These are phyloP conservation scores for Mycena vitilis DNA, from an alignment of 768 basidiomycete genomes.

Conservation along the genomic window DNA sequence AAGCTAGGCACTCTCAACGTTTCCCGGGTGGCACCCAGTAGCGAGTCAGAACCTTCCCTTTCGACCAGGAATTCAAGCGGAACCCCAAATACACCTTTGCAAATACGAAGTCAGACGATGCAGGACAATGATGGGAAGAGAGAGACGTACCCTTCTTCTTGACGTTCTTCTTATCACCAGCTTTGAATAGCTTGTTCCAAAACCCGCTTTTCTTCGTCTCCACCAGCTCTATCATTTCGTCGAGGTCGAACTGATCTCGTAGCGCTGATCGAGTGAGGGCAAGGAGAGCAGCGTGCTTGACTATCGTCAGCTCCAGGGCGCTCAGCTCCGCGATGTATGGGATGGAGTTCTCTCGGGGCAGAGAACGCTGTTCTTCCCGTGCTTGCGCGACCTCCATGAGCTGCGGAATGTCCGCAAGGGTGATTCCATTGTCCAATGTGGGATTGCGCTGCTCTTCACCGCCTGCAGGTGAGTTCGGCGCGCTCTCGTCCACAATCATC, in stretches of 20 bases:
- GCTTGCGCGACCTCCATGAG: constrained; percentile 93
- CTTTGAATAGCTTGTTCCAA: constrained; percentile 97
- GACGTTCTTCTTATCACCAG: constrained; percentile 88
- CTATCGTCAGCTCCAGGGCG: constrained; percentile 86
- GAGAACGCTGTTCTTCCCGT: constrained; percentile 85
- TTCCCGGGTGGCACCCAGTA: constrained; percentile 88
- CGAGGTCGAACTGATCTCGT: constrained; percentile 86
- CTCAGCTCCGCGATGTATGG: constrained; percentile 89
- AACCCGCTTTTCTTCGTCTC: constrained; percentile 94
- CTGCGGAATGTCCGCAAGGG: constrained; percentile 94
- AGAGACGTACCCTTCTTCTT: constrained; percentile 80
- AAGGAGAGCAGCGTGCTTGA: constrained; percentile 92
- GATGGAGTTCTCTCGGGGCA: constrained; percentile 80
- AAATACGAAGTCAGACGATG: constrained; percentile 16
- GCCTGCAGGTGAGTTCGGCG: constrained; percentile 75
- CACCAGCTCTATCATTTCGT: constrained; percentile 93
- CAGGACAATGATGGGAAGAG: constrained; percentile 20
- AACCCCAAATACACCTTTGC: constrained; percentile 89
- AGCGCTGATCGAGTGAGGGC: constrained; percentile 82
- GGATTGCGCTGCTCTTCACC: constrained; percentile 55
- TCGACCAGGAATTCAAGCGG: constrained; percentile 95
- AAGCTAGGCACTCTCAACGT: constrained; percentile 94
- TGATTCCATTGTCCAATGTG: constrained; percentile 81
- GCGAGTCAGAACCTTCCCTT: constrained; percentile 93
- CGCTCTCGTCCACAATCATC: constrained; percentile 88